Base-by-base conservation (phyloP, 2,329 filamentous ascomycete species). In the Fusarium brevicatenulatum region DNA sequence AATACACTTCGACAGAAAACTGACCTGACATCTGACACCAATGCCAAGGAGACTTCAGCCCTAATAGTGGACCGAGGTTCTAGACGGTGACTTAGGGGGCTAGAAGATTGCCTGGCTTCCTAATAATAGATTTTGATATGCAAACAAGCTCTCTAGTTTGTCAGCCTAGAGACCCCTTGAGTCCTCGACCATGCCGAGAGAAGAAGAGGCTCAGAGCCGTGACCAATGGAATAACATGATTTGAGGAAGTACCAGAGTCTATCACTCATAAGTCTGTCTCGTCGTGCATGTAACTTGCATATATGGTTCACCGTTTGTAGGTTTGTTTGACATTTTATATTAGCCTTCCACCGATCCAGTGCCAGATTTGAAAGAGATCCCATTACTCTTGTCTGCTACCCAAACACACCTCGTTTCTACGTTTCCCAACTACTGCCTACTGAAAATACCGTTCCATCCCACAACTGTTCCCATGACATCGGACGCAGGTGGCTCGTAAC, bases 361-460 rank as follows among this genome's bases (percentile, higher is more conserved):
- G 8, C 4, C 5, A 7, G n/a, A 25, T 12, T 23, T 34, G 8
- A 23, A 10, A 19, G 6, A 15, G 3, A 8, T 2, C 8, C 15
- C 2, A 25, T 34, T 16, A 2, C 18, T 10, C 12, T 52, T 36
- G 3, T 16, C 12, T 52, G 7, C 16, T 25, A 36, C n/a, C 16
- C 30, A 25, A 8, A 25, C 8, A 15, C 6, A 10, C 4, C 12
- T 52, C 9, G 5, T 5, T 10, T 6, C 18, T 1, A 15, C 5
- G 3, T 6, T 19, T 11, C 9, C 7, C 2, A 9, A 11, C 8
- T 9, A 32, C 11, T 5, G 9, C 2, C 2, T n/a, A n/a, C 2
- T n/a, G 15, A 1, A 16, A 49, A 25, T 10, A 4, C 4, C 5
- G 7, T 25, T 2, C 9, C 12, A 7, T 25, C 11, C 21, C 8